Evolutionary conservation across 192 early-diverging fungal genomes (phyloP).

Genomic region (Allomyces arbusculus): DNA sequence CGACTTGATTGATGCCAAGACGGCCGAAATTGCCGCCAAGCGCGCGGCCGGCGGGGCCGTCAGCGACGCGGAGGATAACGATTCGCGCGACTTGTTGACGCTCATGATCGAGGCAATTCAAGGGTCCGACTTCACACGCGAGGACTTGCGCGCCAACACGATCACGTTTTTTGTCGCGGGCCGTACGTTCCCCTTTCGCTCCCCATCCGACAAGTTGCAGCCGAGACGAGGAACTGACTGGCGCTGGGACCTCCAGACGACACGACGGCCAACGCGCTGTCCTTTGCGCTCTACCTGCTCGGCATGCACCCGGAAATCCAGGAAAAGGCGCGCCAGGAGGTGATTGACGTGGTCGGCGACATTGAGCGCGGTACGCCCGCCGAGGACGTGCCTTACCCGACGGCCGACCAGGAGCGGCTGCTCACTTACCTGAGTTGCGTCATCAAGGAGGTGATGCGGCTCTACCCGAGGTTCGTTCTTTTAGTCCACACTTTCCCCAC

Average conservation of each 20-base stretch:
- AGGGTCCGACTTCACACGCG: not conserved
- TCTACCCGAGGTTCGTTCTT: not conserved
- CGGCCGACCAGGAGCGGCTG: conserved; percentile 11
- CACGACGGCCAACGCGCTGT: conserved; percentile 34
- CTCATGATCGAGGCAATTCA: conserved; percentile 11
- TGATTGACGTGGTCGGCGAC: conserved; percentile 30
- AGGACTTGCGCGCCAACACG: conserved; percentile 19
- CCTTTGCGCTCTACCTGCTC: conserved; percentile 23
- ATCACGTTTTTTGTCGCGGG: conserved; percentile 28
- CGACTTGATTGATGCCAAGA: conserved; percentile 21
- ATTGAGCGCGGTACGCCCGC: conserved; percentile 9
- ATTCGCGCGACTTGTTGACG: conserved; percentile 11
- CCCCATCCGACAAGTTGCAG: too few relatives aligned
- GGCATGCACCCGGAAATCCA: conserved; percentile 25
- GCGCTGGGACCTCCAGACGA: too few relatives aligned
- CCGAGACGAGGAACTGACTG: too few relatives aligned
- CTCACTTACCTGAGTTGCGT: not conserved
- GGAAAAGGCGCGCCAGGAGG: conserved; percentile 28
- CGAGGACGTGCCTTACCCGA: conserved; percentile 5
- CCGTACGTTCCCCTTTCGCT: conserved; percentile 1
- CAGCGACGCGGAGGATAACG: conserved; percentile 1
- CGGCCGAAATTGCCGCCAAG: conserved; percentile 1
- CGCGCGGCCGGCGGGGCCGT: not conserved
- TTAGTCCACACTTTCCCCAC: too few relatives aligned
- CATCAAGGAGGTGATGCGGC: not conserved